Base-by-base conservation (phyloP, 257 asterid genomes). In the Parsonsia alboflavescens region DNA sequence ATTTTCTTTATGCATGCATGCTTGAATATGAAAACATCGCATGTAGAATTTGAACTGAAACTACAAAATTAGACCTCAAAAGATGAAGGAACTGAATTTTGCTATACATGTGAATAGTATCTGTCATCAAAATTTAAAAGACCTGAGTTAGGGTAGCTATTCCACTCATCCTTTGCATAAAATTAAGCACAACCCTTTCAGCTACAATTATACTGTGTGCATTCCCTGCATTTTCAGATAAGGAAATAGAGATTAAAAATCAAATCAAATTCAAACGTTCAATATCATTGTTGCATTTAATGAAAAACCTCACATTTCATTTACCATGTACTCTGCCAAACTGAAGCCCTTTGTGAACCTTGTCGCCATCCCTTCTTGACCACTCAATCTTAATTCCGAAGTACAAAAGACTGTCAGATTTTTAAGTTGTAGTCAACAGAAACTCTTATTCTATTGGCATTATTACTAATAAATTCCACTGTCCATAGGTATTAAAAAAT, bases 141-240 rank as follows among this genome's bases (percentile, higher is more conserved):
- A 95, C 97, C 97, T 89, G 89, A 59, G 98, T 90, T 69, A 95
- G 90, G 82, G 98, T 95, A 56, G 99, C 98, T 73, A 95, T 86
- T 85, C 99, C 99, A 74, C 99, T 95, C 99, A 95, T 95, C 77
- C 99, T 86, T 86, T 95, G 98, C 97, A 95, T 95, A 79, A 95
- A 95, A 81, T 95, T 95, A 75, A 92, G 99, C 63, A 90, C 99
- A 75, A 95, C 96, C 82, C 99, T 89, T 84, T 95, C 98, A 73
- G 96, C 97, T 65, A 92, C 90, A 67, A 95, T 90, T 81, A 90
- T 90, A 79, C 84, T 90, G 83, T 95, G 93, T 44, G 99, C 97
- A 49, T 82, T 87, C 81, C 99, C 98, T 95, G 88, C 77, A 81
- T 13, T 77, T 73, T 75, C 24, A 15, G 77, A 10, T 46, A 57